Evolutionary conservation across 2,329 filamentous ascomycete genomes (phyloP), one percentile per base, ranked within the genome.

Genomic region (Colletotrichum sp.): DNA sequence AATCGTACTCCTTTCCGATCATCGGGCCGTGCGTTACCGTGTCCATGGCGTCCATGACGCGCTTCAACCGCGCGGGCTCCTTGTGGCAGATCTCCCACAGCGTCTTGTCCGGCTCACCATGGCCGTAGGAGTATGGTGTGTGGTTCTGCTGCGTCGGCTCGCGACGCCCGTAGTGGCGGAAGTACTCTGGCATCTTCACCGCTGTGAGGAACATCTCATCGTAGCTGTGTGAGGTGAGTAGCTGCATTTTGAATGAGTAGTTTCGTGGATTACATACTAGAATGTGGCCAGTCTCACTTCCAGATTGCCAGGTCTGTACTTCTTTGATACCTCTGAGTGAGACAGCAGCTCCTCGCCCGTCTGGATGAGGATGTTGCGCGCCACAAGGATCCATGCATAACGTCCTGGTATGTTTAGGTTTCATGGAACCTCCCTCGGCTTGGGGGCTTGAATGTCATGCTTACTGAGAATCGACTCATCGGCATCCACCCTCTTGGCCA

Each of bases 61-160:
- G 81, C 63, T 80, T 80, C 6, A 72, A 57, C 3, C 79, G 76
- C 39, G 79, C 80, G 1, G 80, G 79, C 28, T 80, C 52, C 8
- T 76, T 52, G 34, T 80, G 74, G 68, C 80, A 70, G 36, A 84
- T 79, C 18, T 84, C 82, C 83, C 82, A 85, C 6, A 83, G 76
- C 3, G 81, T 81, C 44, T 79, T 68, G 6, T 82, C 80, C 1
- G 81, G 81, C 13, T 81, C 67, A n/a, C 81, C 82, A 9, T 78
- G 36, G 13, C 81, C 79, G 48, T 82, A 85, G 30, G 82, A 80
- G 13, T 77, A 77, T 4, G 82, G 72, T 1, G 80, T 83, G n/a
- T 82, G 78, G n/a, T 74, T 77, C 12, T 78, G 78, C 5, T 76
- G 77, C 13, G 55, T 63, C 1, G 84, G 84, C 66, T 85, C 82